Percentiles rank a stretch among this genome's conserved stretches.
These are phyloP conservation scores for Cryphonectria parasitica DNA, from an alignment of 2,329 filamentous ascomycete species.

Conservation along the genomic window DNA sequence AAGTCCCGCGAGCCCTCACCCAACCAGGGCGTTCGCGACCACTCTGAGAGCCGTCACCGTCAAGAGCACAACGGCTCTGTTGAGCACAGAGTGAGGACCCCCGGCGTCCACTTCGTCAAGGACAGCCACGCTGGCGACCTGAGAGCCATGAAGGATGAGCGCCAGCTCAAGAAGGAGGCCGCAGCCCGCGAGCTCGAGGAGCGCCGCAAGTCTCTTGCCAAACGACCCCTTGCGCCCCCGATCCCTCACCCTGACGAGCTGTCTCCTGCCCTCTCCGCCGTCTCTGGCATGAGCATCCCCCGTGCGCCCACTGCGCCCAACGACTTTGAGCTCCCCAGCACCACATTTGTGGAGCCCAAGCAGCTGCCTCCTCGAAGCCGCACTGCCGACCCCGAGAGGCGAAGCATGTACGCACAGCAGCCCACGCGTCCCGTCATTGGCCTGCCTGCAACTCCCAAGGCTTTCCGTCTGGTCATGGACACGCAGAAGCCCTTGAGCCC, in stretches of 20 bases:
- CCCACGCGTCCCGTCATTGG: conserved; percentile 62
- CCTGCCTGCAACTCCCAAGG: conserved; percentile 87
- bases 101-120: conserved; percentile 44
- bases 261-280: conserved; percentile 38
- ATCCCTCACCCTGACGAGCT: conserved; percentile 75
- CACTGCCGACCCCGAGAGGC: conserved; percentile 65
- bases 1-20: conserved; percentile 34
- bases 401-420: conserved; percentile 54
- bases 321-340: conserved; percentile 49
- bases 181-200: conserved; percentile 88
- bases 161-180: conserved; percentile 70
- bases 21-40: conserved; percentile 33
- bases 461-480: conserved; percentile 81
- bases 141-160: conserved; percentile 60
- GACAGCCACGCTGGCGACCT: conserved; percentile 58
- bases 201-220: conserved; percentile 79
- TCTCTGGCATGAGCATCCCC: conserved; percentile 30
- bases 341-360: conserved; percentile 44
- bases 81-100: conserved; percentile 38
- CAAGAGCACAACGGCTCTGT: conserved; percentile 38
- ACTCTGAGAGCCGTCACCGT: conserved; percentile 34
- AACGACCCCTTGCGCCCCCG: conserved; percentile 75
- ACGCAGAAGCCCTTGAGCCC: conserved; percentile 39
- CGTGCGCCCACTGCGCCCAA: conserved; percentile 36
- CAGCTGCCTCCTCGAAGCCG: conserved; percentile 62